A percentile compares a stretch with the other conserved stretches of the same genome.
phyloP scores from a whole-genome alignment of 1,139 yeast genomes.

The Ogataea hybrid region DNA sequence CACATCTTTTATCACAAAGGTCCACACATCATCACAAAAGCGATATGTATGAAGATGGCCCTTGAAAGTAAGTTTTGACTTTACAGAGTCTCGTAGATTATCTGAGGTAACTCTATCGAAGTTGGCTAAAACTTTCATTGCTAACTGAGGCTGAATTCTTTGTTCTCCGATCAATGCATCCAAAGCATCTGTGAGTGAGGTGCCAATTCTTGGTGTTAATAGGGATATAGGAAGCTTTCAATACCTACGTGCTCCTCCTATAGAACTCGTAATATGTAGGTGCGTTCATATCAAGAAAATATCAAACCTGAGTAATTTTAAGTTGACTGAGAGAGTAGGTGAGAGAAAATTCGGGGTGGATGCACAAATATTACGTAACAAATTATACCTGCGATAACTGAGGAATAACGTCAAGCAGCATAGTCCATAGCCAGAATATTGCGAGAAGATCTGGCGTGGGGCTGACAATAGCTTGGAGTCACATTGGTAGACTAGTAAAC shows the following conservation, averaged over 20 bases:
- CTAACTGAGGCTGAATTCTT: constrained; percentile 87
- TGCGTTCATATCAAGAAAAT: constrained; percentile 45
- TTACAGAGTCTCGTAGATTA: constrained; percentile 68
- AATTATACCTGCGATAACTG: too few relatives aligned
- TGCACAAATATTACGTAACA: too few relatives aligned
- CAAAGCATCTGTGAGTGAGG: constrained; percentile 84
- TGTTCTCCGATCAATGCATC: constrained; percentile 80
- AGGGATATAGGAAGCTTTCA: neutral
- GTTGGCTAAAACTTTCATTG: constrained; percentile 82
- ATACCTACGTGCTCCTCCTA: constrained; percentile 69
- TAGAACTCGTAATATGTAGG: constrained; percentile 88
- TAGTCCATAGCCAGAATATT: too few relatives aligned
- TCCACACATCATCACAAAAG: constrained; percentile 99
- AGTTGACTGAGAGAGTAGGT: too few relatives aligned
- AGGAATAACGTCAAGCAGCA: too few relatives aligned
- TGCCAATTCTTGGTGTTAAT: constrained; percentile 40
- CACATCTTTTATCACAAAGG: constrained; percentile 90
- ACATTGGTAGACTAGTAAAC: too few relatives aligned
- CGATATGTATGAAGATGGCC: constrained; percentile 93
- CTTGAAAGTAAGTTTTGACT: constrained; percentile 79
- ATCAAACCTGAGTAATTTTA: too few relatives aligned
- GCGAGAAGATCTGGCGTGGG: too few relatives aligned
- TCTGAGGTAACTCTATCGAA: constrained; percentile 91
- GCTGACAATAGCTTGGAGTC: too few relatives aligned
- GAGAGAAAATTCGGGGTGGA: too few relatives aligned